Percentiles rank a stretch among this genome's conserved stretches.
phyloP scores from a whole-genome alignment of 2,329 filamentous ascomycete genomes.

The Lasiodiplodia gonubiensis region DNA sequence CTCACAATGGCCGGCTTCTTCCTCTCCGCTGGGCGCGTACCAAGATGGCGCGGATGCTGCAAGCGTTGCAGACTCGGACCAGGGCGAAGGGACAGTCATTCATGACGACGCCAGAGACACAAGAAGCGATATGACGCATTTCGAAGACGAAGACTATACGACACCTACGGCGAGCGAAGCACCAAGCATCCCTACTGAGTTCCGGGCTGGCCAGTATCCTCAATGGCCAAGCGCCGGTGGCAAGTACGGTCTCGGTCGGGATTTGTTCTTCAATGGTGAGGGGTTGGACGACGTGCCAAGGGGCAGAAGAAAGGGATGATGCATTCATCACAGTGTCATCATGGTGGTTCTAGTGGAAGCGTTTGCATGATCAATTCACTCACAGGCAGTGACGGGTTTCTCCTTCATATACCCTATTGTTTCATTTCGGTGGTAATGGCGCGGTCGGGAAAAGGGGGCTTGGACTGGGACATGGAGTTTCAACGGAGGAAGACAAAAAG shows the following conservation, averaged over 20 bases:
- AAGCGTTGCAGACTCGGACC: conserved; percentile 1
- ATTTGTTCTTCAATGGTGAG: conserved; percentile 24
- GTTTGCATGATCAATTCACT: neutral
- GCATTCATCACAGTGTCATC: neutral
- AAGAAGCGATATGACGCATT: conserved; percentile 3
- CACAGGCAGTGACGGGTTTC: neutral
- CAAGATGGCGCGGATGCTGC: neutral
- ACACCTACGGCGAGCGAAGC: conserved; percentile 18
- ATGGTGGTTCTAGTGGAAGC: neutral
- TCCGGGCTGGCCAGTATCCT: conserved; percentile 22
- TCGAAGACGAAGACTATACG: conserved; percentile 6
- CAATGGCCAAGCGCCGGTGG: conserved; percentile 17
- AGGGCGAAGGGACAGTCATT: neutral
- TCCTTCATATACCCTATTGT: conserved; percentile 15
- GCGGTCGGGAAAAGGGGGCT: conserved; percentile 2
- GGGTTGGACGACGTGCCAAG: conserved; percentile 7
- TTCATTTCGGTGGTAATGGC: neutral
- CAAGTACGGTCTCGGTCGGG: conserved; percentile 2
- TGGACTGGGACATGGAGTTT: neutral
- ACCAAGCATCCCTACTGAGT: conserved; percentile 18
- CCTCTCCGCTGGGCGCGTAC: neutral
- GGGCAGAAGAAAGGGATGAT: conserved; percentile 8
- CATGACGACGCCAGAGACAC: conserved; percentile 13
- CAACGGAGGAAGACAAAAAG: neutral
- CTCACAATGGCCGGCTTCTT: neutral